Evolutionary conservation across 1,139 yeast genomes (phyloP).

Genomic region (Yamadazyma diospyri): DNA sequence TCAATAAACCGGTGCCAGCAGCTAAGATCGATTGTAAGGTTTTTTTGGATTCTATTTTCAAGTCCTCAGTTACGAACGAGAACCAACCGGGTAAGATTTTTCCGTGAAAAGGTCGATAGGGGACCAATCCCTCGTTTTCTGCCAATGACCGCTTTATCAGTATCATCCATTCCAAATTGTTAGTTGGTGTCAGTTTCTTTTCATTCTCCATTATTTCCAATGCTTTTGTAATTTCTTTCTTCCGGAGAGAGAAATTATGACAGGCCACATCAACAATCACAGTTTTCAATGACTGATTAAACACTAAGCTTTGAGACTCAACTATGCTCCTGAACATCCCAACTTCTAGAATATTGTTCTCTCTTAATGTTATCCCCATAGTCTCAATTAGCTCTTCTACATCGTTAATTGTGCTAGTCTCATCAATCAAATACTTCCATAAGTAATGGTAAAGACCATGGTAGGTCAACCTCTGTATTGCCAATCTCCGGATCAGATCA

Average conservation of each 20-base stretch:
- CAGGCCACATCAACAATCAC: slow-evolving; percentile 11
- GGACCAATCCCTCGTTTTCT: not conserved
- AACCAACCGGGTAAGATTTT: slow-evolving; percentile 11
- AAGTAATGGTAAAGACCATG: slow-evolving; percentile 29
- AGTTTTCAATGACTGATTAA: slow-evolving; percentile 9
- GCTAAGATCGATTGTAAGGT: not conserved
- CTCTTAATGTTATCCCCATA: slow-evolving; percentile 18
- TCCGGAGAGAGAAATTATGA: slow-evolving; percentile 7
- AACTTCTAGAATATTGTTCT: slow-evolving; percentile 18
- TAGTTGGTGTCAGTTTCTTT: not conserved
- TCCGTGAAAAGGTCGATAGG: not conserved
- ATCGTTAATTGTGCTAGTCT: slow-evolving; percentile 30
- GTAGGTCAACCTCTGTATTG: slow-evolving; percentile 26
- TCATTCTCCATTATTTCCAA: not conserved
- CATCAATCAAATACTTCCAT: slow-evolving; percentile 30
- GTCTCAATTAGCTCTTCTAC: slow-evolving; percentile 35
- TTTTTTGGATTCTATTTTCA: slow-evolving; percentile 1
- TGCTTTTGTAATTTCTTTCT: slow-evolving; percentile 3
- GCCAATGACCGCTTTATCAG: not conserved
- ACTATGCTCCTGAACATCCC: slow-evolving; percentile 21
- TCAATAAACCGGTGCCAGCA: not conserved
- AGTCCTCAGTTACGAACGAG: slow-evolving; percentile 6
- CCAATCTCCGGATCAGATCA: slow-evolving; percentile 18
- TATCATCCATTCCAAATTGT: slow-evolving; percentile 7
- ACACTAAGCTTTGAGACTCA: slow-evolving; percentile 3